Evolutionary conservation across 148 eudicot genomes (phyloP), one percentile per base, ranked within the genome.

Genomic region (Tetragonia tetragonoides): DNA sequence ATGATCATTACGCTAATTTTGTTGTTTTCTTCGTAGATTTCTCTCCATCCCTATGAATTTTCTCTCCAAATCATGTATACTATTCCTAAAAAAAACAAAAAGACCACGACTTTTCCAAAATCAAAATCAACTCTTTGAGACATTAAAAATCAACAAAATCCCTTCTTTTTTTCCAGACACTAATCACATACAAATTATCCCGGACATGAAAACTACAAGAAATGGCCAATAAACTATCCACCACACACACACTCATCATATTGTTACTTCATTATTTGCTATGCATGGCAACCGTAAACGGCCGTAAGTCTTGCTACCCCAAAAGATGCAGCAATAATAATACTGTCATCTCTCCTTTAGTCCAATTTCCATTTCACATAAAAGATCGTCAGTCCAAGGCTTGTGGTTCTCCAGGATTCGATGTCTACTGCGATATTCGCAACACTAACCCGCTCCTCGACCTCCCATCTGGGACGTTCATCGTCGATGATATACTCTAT

Each of bases 391-490:
- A 66, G 10, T 21, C 21, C 18, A 9, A 38, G 21, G 14, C 46
- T 1, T 66, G 46, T 66, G 69, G 46, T n/a, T 38, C 21, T 6
- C 46, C 46, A 15, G 46, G 69, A 14, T 66, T 66, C 46, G 66
- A 53, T 7, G 41, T 81, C 16, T 54, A 51, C n/a, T 71, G 79
- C 24, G 34, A 28, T 28, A 16, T 49, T 44, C 10, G 49, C 2
- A n/a, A 7, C 7, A 65, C 46, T 5, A 44, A 4, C 5, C 14
- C 53, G 1, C 44, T 75, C 3, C 15, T 75, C 2, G 54, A 75
- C 46, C 79, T 80, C 38, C 70, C 57, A 15, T 21, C 42, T 41
- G 63, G 72, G 8, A 28, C 61, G 15, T 61, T 80, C 39, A 23
- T 62, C 4, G 74, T 80, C 5, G 16, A 68, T 1, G 2, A 6